phyloP scores from a whole-genome alignment of 2,329 filamentous ascomycete species.

The Zalaria sp. region DNA sequence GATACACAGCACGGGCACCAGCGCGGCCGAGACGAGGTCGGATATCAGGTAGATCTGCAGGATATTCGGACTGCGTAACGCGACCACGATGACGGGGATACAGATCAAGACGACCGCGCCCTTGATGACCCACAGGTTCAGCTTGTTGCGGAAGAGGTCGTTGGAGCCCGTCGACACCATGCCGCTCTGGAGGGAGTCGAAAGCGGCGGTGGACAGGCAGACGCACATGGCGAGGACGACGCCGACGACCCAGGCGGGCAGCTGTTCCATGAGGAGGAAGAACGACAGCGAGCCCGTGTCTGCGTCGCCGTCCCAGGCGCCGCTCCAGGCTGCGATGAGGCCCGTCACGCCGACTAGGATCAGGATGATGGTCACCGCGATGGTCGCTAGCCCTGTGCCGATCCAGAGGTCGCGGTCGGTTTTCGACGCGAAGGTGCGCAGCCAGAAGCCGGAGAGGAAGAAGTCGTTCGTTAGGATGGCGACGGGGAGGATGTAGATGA shows the following conservation, averaged over 20 bases:
- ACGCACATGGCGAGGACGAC: constrained; percentile 59
- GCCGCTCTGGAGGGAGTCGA: constrained; percentile 67
- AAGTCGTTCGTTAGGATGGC: constrained; percentile 76
- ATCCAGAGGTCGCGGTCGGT: constrained; percentile 67
- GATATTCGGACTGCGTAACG: constrained; percentile 58
- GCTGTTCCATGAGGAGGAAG: constrained; percentile 57
- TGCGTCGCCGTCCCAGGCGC: constrained; percentile 44
- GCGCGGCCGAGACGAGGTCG: constrained; percentile 62
- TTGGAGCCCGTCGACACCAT: constrained; percentile 71
- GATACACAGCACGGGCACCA: constrained; percentile 61
- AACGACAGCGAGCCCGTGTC: constrained; percentile 38
- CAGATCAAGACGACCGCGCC: constrained; percentile 56
- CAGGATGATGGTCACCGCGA: constrained; percentile 53
- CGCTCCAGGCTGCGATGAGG: constrained; percentile 65
- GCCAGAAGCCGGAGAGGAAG: constrained; percentile 74
- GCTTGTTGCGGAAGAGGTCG: constrained; percentile 69
- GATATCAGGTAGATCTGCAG: constrained; percentile 74
- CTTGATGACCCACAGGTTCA: constrained; percentile 63
- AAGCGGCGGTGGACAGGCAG: constrained; percentile 64
- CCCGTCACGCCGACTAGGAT: constrained; percentile 60
- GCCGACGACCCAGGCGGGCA: constrained; percentile 70
- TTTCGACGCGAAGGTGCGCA: constrained; percentile 67
- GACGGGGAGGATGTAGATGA: constrained; percentile 71
- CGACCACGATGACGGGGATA: constrained; percentile 59
- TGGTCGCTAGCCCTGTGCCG: constrained; percentile 54